A percentile compares a stretch with the other conserved stretches of the same genome.
These are phyloP conservation scores for Cladophialophora carrionii DNA, from an alignment of 2,329 filamentous ascomycete genomes.

Conservation along the genomic window DNA sequence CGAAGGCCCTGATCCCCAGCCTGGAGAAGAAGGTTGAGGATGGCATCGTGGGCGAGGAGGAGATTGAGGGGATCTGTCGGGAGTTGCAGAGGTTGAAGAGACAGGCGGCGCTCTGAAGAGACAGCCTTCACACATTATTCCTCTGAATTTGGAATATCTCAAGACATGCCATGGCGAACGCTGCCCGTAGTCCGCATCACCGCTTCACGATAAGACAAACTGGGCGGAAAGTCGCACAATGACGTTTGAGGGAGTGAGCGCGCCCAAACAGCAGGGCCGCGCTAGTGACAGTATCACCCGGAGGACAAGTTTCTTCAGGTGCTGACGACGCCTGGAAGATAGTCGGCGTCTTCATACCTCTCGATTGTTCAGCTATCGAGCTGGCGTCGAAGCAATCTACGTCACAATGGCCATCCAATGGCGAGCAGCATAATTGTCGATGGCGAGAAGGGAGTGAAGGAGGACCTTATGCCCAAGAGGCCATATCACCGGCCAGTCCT, in stretches of 20 bases:
- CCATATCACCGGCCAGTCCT: background rate
- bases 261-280: background rate
- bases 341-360: background rate
- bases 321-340: background rate
- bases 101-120: conserved; percentile 35
- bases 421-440: background rate
- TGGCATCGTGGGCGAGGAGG: conserved; percentile 62
- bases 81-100: conserved; percentile 78
- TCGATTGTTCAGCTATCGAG: background rate
- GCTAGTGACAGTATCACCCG: background rate
- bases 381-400: background rate
- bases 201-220: background rate
- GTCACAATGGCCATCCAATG: background rate
- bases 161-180: background rate
- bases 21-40: conserved; percentile 79
- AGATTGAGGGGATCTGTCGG: conserved; percentile 83
- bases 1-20: conserved; percentile 91
- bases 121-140: background rate
- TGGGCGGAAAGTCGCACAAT: background rate
- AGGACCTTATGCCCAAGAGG: background rate
- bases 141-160: background rate
- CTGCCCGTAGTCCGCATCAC: background rate
- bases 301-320: background rate
- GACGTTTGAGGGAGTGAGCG: background rate
- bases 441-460: background rate